These are phyloP conservation scores for Thermothielavioides terrestris DNA, from an alignment of 495 filamentous ascomycete genomes.

Conservation along the genomic window DNA sequence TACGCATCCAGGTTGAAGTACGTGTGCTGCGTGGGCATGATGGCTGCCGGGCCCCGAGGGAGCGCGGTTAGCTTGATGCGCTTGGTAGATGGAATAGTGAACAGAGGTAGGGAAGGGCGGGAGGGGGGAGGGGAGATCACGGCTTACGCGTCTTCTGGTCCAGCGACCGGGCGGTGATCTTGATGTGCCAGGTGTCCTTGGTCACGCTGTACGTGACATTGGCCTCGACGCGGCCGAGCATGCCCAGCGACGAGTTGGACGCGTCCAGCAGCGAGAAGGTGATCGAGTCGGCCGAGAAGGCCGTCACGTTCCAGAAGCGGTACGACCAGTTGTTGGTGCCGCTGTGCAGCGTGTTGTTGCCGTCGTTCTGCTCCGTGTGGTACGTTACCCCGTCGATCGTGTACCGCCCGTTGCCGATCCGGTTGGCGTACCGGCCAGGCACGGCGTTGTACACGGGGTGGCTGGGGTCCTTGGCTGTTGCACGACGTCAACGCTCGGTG, in stretches of 20 bases:
- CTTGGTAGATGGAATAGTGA: neutral
- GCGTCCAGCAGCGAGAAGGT: conserved; percentile 69
- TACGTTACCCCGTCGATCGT: conserved; percentile 44
- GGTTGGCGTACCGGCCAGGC: conserved; percentile 48
- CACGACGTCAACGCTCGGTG: too few relatives aligned
- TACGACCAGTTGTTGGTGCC: conserved; percentile 54
- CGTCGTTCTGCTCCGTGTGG: conserved; percentile 45
- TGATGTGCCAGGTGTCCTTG: conserved; percentile 43
- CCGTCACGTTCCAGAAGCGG: conserved; percentile 45
- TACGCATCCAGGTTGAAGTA: conserved; percentile 87
- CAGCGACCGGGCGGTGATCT: conserved; percentile 44
- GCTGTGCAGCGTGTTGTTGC: conserved; percentile 51
- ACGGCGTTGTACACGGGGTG: conserved; percentile 46
- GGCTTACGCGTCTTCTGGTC: conserved; percentile 42
- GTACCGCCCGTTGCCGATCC: conserved; percentile 47
- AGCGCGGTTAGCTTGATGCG: neutral
- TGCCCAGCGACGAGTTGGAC: conserved; percentile 54
- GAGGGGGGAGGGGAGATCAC: neutral
- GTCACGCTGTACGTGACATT: conserved; percentile 62
- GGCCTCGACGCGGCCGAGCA: conserved; percentile 64
- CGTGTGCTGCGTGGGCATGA: conserved; percentile 71
- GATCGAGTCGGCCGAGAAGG: conserved; percentile 55
- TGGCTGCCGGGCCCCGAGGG: conserved; percentile 27
- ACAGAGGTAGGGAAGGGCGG: too few relatives aligned
- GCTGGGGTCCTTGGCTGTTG: conserved; percentile 36